Percentiles rank a stretch among this genome's conserved stretches.
Evolutionary conservation across 202 grass and related monocot species (phyloP).

Genomic region (Carex sylvatica): DNA sequence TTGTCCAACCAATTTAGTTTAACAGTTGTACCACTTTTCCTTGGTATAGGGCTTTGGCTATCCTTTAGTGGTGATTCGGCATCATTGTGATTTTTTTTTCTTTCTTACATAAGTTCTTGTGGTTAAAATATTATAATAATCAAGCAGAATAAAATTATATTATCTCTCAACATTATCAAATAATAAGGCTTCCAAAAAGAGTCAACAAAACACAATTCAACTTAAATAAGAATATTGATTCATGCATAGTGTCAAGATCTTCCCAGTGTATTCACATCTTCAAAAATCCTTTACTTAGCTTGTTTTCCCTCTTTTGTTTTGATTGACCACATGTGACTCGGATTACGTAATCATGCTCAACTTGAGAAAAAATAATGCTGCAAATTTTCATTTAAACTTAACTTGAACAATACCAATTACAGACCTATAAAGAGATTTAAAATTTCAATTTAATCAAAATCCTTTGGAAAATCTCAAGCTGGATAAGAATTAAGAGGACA

Average conservation of each 20-base stretch:
- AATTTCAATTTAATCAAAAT: not conserved
- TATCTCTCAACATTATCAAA: not conserved
- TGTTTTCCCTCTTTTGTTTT: not conserved
- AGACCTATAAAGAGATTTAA: not conserved
- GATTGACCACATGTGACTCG: not conserved
- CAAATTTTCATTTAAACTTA: not conserved
- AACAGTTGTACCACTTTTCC: not conserved
- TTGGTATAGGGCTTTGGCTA: not conserved
- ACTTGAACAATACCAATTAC: not conserved
- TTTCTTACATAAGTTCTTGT: not conserved
- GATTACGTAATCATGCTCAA: slow-evolving; percentile 9
- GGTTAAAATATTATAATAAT: not conserved
- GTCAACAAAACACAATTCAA: not conserved
- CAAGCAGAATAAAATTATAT: not conserved
- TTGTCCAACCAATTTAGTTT: not conserved
- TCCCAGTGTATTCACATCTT: not conserved
- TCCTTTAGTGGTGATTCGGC: not conserved
- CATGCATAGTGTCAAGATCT: not conserved
- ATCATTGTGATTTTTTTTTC: not conserved
- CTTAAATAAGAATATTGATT: not conserved
- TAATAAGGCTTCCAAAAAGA: not conserved
- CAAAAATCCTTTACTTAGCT: not conserved
- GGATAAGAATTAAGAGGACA: not conserved
- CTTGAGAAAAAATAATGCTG: not conserved
- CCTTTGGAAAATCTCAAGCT: not conserved